These are phyloP conservation scores for Aspergillus ellipticus DNA, from an alignment of 495 filamentous ascomycete species.

Conservation along the genomic window DNA sequence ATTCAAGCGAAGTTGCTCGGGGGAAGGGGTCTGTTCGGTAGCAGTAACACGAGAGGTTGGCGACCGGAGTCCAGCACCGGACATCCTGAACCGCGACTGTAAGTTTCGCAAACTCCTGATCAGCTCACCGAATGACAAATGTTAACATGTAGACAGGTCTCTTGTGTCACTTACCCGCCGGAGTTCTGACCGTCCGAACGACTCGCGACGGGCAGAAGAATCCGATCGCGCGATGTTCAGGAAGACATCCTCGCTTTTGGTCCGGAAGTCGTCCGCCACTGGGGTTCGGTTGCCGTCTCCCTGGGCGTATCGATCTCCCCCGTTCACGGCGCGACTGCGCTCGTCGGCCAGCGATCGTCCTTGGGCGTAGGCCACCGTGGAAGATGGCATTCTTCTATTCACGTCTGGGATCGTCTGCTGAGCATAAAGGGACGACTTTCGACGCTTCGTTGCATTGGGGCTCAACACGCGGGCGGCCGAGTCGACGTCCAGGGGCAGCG, in stretches of 20 bases:
- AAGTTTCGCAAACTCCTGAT: conserved; percentile 8
- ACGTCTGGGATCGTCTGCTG: conserved; percentile 24
- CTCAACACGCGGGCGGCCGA: conserved; percentile 16
- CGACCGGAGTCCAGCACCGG: conserved; percentile 36
- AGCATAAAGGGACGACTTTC: conserved; percentile 24
- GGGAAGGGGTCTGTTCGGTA: conserved; percentile 34
- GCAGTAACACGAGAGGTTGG: conserved; percentile 27
- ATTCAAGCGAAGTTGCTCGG: conserved; percentile 37
- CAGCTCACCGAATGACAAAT: conserved; percentile 9
- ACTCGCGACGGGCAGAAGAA: conserved; percentile 44
- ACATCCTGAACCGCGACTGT: conserved; percentile 43
- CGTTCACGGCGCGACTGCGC: conserved; percentile 26
- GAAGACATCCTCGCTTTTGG: conserved; percentile 58
- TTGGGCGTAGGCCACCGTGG: conserved; percentile 17
- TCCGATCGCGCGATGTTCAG: conserved; percentile 59
- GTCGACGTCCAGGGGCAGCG: conserved; percentile 13
- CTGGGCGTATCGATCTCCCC: conserved; percentile 19
- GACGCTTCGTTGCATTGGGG: conserved; percentile 35
- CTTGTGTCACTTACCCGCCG: conserved; percentile 45
- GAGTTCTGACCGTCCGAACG: conserved; percentile 43
- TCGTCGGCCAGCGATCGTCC: conserved; percentile 31
- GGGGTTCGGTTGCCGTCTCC: conserved; percentile 20
- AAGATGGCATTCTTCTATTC: conserved; percentile 28
- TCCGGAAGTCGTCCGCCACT: conserved; percentile 30
- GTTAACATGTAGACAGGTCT: background rate